Conservation (phyloP, 495 filamentous ascomycete species). For the Neurospora sublineolata region DNA sequence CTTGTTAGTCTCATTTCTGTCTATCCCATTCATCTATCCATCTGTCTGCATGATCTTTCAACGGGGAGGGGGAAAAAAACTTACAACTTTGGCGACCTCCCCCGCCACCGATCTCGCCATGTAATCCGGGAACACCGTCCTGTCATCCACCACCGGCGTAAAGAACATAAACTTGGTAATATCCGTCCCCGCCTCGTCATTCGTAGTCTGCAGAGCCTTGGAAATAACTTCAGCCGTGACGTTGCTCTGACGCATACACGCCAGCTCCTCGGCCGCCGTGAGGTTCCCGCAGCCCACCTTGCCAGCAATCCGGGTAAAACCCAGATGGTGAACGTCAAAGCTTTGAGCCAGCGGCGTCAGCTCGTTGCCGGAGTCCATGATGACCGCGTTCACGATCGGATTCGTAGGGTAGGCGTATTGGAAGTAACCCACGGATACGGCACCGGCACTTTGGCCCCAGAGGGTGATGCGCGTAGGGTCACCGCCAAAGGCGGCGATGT, state of each 20-base stretch:
- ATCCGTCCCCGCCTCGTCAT: conserved; percentile 18
- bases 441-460: conserved; percentile 45
- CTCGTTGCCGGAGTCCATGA: conserved; percentile 44
- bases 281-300: conserved; percentile 31
- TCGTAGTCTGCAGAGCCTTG: conserved; percentile 20
- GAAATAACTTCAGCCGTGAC: conserved; percentile 16
- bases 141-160: conserved; percentile 7
- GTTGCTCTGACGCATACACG: conserved; percentile 35
- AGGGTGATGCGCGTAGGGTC: conserved; percentile 42
- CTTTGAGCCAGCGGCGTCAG: conserved; percentile 26
- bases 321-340: conserved; percentile 15
- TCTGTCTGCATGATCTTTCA: background rate
- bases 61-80: background rate
- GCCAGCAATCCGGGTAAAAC: conserved; percentile 28
- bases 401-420: conserved; percentile 37
- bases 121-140: conserved; percentile 37
- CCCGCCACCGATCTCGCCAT: background rate
- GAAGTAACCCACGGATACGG: conserved; percentile 40
- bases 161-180: conserved; percentile 19
- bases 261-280: conserved; percentile 19
- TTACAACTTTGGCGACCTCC: conserved; percentile 12
- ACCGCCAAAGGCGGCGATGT: conserved; percentile 51
- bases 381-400: conserved; percentile 35
- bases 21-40: background rate
- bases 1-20: background rate